phyloP scores from a whole-genome alignment of 2,329 filamentous ascomycete species.

The Didymella arachidicola region DNA sequence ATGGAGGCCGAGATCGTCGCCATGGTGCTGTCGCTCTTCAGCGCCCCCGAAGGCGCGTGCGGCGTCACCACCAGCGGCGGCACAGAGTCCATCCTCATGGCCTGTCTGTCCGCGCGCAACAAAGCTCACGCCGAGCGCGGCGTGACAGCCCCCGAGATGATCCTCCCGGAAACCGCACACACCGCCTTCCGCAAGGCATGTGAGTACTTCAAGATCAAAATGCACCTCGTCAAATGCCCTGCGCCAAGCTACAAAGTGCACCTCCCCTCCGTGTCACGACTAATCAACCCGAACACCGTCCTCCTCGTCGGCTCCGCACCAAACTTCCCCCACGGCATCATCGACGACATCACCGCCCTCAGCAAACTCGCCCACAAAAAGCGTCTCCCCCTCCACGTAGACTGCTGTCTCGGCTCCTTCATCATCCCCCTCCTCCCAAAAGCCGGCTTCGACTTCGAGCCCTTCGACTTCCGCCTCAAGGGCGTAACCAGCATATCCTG shows the following conservation, averaged over 20 bases:
- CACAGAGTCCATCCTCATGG: slow-evolving; percentile 97
- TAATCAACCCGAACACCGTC: slow-evolving; percentile 94
- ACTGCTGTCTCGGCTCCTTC: slow-evolving; percentile 97
- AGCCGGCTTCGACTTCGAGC: slow-evolving; percentile 87
- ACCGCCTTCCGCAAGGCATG: slow-evolving; percentile 96
- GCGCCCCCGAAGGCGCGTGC: slow-evolving; percentile 82
- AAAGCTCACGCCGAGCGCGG: slow-evolving; percentile 86
- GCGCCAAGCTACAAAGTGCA: slow-evolving; percentile 87
- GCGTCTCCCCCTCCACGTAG: slow-evolving; percentile 88
- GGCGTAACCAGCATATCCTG: slow-evolving; percentile 96
- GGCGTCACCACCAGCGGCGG: slow-evolving; percentile 92
- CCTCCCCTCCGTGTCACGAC: slow-evolving; percentile 75
- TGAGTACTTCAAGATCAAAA: slow-evolving; percentile 95
- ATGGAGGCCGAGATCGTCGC: slow-evolving; percentile 99
- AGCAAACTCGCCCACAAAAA: slow-evolving; percentile 82
- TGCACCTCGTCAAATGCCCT: slow-evolving; percentile 87
- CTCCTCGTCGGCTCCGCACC: slow-evolving; percentile 93
- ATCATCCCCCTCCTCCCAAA: slow-evolving; percentile 89
- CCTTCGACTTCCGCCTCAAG: slow-evolving; percentile 92
- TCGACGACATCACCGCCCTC: slow-evolving; percentile 88
- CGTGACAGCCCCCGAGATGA: slow-evolving; percentile 95
- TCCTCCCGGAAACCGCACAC: slow-evolving; percentile 92
- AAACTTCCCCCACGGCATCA: slow-evolving; percentile 98
- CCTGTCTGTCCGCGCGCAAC: slow-evolving; percentile 86
- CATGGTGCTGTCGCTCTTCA: slow-evolving; percentile 90